phyloP scores from a whole-genome alignment of 2,329 filamentous ascomycete genomes.

The Exophiala oligosperma region DNA sequence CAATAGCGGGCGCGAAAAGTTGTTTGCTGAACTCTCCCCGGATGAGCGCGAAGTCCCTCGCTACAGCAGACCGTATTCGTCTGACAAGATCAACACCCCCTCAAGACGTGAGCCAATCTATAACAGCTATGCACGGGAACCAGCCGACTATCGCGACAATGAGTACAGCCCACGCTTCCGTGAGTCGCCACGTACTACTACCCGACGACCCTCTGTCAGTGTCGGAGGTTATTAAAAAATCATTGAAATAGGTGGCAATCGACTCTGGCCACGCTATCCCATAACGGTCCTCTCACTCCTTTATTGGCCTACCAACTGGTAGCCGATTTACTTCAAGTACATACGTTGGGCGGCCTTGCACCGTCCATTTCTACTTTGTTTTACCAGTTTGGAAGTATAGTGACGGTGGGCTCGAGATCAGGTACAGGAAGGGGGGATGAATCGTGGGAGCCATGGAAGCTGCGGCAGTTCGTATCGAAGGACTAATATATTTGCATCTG shows the following conservation, averaged over 20 bases:
- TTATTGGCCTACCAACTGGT: background rate
- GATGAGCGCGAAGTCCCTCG: constrained; percentile 21
- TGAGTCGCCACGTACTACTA: constrained; percentile 11
- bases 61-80: constrained; percentile 16
- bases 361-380: constrained; percentile 2
- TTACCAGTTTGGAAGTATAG: background rate
- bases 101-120: constrained; percentile 18
- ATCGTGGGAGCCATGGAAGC: background rate
- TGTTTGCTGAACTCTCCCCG: constrained; percentile 19
- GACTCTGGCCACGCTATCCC: background rate
- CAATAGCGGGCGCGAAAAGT: constrained; percentile 24
- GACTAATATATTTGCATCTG: constrained; percentile 2
- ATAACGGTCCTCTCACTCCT: background rate
- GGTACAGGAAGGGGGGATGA: background rate
- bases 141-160: constrained; percentile 11
- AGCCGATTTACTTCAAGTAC: constrained; percentile 5
- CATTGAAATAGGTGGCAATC: background rate
- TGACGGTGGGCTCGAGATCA: no score
- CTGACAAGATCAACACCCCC: constrained; percentile 19
- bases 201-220: constrained; percentile 21
- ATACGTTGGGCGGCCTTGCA: constrained; percentile 9
- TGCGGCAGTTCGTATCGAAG: background rate
- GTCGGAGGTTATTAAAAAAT: constrained; percentile 14
- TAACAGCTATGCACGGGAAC: constrained; percentile 11
- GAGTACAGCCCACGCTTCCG: constrained; percentile 17